Percentiles rank a stretch among this genome's conserved stretches.
These are phyloP conservation scores for Sporothrix schenckii DNA, from an alignment of 2,329 filamentous ascomycete genomes.

Conservation along the genomic window DNA sequence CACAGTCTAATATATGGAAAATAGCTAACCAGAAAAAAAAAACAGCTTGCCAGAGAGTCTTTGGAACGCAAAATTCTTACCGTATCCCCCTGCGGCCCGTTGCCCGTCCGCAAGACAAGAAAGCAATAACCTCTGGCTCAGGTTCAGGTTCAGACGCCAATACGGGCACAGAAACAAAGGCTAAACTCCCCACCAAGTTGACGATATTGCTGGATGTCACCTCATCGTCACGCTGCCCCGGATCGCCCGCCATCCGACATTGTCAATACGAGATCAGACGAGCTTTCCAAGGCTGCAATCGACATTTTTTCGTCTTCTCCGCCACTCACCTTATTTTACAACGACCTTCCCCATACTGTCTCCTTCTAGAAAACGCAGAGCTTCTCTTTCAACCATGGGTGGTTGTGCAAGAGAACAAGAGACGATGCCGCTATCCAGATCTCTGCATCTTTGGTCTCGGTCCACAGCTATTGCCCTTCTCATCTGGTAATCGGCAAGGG, in stretches of 20 bases:
- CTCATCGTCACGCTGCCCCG: background rate
- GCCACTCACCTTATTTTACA: background rate
- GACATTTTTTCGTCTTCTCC: background rate
- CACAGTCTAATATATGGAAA: background rate
- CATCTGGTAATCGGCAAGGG: constrained; percentile 12
- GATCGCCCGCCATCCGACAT: constrained; percentile 8
- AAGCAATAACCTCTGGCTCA: too few relatives aligned
- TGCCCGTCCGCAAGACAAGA: too few relatives aligned
- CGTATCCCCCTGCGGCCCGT: background rate
- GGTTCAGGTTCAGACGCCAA: background rate
- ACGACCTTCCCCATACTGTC: background rate
- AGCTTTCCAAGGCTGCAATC: background rate
- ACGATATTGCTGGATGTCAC: background rate
- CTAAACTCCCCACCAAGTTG: background rate
- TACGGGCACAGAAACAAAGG: background rate
- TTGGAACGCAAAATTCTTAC: background rate
- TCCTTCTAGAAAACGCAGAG: constrained; percentile 18
- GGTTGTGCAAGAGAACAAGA: background rate
- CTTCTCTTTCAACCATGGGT: constrained; percentile 8
- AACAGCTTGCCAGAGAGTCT: background rate
- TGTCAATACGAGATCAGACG: constrained; percentile 14
- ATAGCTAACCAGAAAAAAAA: background rate
- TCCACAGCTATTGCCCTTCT: constrained; percentile 6
- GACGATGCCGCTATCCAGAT: constrained; percentile 7
- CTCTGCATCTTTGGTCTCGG: background rate